Evolutionary conservation across 176 grass and related monocot species (phyloP), one percentile per base, ranked within the genome.

Genomic region (Aegilops sharonensis): DNA sequence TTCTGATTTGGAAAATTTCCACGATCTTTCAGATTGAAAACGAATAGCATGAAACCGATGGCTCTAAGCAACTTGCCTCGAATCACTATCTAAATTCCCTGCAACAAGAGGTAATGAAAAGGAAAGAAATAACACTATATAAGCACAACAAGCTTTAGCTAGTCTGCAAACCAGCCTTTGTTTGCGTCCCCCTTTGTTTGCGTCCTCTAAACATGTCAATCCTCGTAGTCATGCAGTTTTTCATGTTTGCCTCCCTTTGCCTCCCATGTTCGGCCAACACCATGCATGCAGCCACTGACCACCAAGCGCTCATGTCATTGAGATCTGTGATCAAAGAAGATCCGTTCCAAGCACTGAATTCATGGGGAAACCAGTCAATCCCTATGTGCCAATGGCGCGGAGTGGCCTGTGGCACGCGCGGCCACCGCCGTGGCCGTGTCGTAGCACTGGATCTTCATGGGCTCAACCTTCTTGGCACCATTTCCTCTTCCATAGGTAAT

Each of bases 291-390:
- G 31, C 52, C 76, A 78, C 76, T 13, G 76, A 78, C 52, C 77
- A 64, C n/a, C 59, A 40, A 15, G 59, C 77, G 21, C 59, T 79
- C 21, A 29, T 79, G 77, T 64, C 59, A 18, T 64, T 79, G 9
- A 79, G 35, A 8, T 79, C 77, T 10, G n/a, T 64, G 12, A 79
- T 79, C 10, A 42, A 62, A 64, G 59, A 36, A 40, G 59, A 64
- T 29, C 59, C 77, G 18, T 37, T 64, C n/a, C 76, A 78, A 6
- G 77, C 59, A 29, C 59, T 64, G n/a, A 37, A 15, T 3, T 64
- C 59, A 27, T 79, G 77, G 77, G 35, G n/a, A 37, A 79, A 79
- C 77, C 77, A 42, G 34, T 64, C 35, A 4, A 29, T 79, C n/a
- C 59, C n/a, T 9, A 64, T 42, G 77, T 79, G 77, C 36, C 56